Percentiles rank a stretch among this genome's conserved stretches.
These are phyloP conservation scores for Euphorbia pulcherrima DNA, from an alignment of 345 rosid genomes.

Conservation along the genomic window DNA sequence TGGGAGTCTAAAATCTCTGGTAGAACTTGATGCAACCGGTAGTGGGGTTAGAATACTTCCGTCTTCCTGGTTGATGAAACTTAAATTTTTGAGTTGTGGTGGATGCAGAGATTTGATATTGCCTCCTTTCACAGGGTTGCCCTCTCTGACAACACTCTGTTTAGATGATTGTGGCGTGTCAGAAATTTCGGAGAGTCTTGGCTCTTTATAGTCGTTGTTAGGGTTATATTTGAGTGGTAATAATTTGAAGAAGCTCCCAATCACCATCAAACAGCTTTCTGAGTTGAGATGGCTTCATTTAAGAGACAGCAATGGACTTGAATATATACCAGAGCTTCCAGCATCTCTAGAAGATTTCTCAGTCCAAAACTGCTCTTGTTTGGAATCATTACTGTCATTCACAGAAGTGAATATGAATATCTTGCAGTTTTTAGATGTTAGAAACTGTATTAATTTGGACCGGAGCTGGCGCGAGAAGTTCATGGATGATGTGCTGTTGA, in stretches of 20 bases:
- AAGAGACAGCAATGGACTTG: background rate
- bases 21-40: background rate
- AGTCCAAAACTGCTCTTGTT: background rate
- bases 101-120: background rate
- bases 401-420: background rate
- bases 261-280: background rate
- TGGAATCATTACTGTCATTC: background rate
- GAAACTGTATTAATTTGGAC: background rate
- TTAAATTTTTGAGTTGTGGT: background rate
- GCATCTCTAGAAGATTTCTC: background rate
- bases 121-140: slow-evolving; percentile 7
- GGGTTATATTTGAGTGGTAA: background rate
- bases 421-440: background rate
- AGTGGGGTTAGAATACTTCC: background rate
- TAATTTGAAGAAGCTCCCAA: background rate
- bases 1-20: background rate
- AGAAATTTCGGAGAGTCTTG: background rate
- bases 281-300: background rate
- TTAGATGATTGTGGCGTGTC: background rate
- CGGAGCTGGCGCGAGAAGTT: background rate
- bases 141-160: background rate
- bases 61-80: background rate
- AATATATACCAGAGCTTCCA: background rate
- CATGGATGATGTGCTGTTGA: background rate
- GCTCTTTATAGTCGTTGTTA: background rate